phyloP scores from a whole-genome alignment of 768 basidiomycete species.

The Termitomyces sp. region DNA sequence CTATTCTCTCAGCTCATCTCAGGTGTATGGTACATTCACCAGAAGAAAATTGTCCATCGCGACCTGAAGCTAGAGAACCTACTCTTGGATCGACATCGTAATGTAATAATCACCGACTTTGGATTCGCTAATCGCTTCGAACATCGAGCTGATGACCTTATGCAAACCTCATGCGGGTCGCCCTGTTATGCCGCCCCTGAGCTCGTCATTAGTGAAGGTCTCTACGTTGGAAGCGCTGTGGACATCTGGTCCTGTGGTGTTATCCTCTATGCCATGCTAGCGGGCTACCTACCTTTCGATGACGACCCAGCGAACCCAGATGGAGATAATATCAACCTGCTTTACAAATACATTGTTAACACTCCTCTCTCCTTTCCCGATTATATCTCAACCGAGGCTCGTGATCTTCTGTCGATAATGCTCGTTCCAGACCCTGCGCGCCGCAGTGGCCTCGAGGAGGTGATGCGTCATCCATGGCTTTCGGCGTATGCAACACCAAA shows the following conservation, averaged over 20 bases:
- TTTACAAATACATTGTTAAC: slow-evolving; percentile 98
- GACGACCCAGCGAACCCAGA: slow-evolving; percentile 99
- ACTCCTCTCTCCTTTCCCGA: slow-evolving; percentile 97
- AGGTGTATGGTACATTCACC: slow-evolving; percentile 98
- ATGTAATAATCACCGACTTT: slow-evolving; percentile 99
- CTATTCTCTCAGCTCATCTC: slow-evolving; percentile 98
- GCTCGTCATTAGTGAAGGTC: slow-evolving; percentile 93
- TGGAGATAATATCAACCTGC: slow-evolving; percentile 97
- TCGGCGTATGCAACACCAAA: slow-evolving; percentile 47
- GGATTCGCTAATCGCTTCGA: slow-evolving; percentile 99
- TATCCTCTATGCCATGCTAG: slow-evolving; percentile 95
- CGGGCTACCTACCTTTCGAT: slow-evolving; percentile 97
- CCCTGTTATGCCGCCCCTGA: slow-evolving; percentile 99
- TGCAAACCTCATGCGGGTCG: slow-evolving; percentile 97
- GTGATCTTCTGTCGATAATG: slow-evolving; percentile 86
- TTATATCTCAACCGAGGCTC: slow-evolving; percentile 80
- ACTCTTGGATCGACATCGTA: slow-evolving; percentile 93
- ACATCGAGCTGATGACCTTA: slow-evolving; percentile 88
- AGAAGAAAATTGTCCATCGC: slow-evolving; percentile 98
- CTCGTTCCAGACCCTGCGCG: slow-evolving; percentile 87
- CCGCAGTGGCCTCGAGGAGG: slow-evolving; percentile 68
- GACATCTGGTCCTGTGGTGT: slow-evolving; percentile 98
- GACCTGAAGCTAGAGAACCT: slow-evolving; percentile 99
- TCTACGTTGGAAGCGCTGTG: slow-evolving; percentile 95
- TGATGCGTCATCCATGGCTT: slow-evolving; percentile 92